Base-by-base conservation (phyloP, 2,329 filamentous ascomycete genomes). In the Talaromyces rugulosus region DNA sequence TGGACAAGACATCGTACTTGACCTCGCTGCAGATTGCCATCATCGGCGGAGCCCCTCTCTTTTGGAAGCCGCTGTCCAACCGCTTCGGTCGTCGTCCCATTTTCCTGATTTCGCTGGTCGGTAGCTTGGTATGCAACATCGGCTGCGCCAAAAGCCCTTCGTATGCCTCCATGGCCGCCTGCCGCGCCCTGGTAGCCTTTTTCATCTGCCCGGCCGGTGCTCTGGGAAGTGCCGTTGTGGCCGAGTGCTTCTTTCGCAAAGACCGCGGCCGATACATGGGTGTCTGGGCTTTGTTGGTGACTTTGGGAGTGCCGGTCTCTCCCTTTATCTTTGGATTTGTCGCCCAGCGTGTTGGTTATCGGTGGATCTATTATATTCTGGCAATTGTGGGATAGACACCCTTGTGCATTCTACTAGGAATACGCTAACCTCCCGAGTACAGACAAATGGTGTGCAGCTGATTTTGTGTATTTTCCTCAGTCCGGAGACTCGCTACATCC, bases 351-450 rank as follows among this genome's bases (percentile, higher is more conserved):
- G 79, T 82, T 14, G 80, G 81, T 0, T 87, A 83, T 60, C 77
- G 81, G 16, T 87, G 84, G 84, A 85, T 86, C 30, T 87, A 83
- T 70, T 86, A 81, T 78, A 78, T 82, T 27, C 72, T 86, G 27
- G 82, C 83, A 1, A 86, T 86, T 47, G 81, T 83, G 64, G 71
- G 75, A 18, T 9, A 11, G 18, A 27, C 5, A 47, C 18, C 8
- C 66, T 23, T 56, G 27, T 3, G 47, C n/a, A 56, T 55, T 56
- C 65, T 70, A 11, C 66, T 66, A 4, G 60, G 70, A 55, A 55
- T 47, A n/a, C 12, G 62, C 58, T 9, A 3, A 30, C 44, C 61
- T 42, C 11, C 6, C 6, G n/a, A 47, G 14, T 5, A 5, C 23
- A 84, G 81, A 81, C 80, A 66, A 87, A 87, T 62, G 82, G 77